A percentile compares a stretch with the other conserved stretches of the same genome.
Evolutionary conservation across 306 rosid genomes (phyloP).

Genomic region (barrel medic (Medicago truncatula)): MtrunA17r5.0-ANR NC_053046.1:41785501-41786000

Average conservation of each 20-base stretch:
- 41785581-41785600: neutral
- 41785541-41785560: neutral
- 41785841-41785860: neutral
- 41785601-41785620: neutral
- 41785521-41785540: neutral
- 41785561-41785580: neutral
- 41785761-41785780: neutral
- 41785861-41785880: conserved; percentile 32
- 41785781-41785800: neutral
- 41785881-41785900: neutral
- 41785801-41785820: conserved; percentile 1
- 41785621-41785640: neutral
- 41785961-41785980: conserved; percentile 35
- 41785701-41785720: neutral
- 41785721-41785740: neutral
- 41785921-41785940: neutral
- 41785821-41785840: neutral
- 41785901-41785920: neutral
- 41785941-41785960: conserved; percentile 17
- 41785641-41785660: neutral
- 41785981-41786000: conserved; percentile 32
- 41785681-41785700: neutral
- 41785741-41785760: neutral
- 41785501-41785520: neutral
- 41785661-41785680: neutral